Evolutionary conservation across 257 asterid species (phyloP).

Genomic region (Gentiana straminea): DNA sequence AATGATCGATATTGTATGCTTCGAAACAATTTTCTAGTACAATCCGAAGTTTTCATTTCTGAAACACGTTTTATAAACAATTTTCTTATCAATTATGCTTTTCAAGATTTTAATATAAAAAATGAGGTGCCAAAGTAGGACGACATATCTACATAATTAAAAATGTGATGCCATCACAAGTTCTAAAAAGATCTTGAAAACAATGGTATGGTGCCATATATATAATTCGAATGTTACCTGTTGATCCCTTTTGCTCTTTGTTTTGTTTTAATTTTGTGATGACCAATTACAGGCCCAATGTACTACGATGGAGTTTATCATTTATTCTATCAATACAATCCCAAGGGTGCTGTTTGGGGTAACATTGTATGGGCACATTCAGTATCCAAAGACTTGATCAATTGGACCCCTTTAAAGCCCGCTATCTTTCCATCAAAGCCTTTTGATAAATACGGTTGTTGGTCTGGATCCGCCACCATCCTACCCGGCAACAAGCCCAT

Average conservation of each 20-base stretch:
- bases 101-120: background rate
- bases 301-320: conserved; percentile 63
- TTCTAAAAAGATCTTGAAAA: too few species aligned
- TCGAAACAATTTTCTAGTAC: too few species aligned
- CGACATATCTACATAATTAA: too few species aligned
- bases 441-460: conserved; percentile 61
- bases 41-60: too few species aligned
- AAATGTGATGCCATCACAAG: too few species aligned
- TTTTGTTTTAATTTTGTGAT: background rate
- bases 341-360: conserved; percentile 69
- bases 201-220: too few species aligned
- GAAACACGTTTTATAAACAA: too few species aligned
- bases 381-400: conserved; percentile 52
- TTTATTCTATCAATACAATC: conserved; percentile 70
- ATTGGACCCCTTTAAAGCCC: conserved; percentile 36
- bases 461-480: conserved; percentile 80
- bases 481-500: conserved; percentile 59
- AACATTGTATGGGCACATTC: conserved; percentile 82
- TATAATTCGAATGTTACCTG: background rate
- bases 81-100: too few species aligned
- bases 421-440: conserved; percentile 55
- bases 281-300: conserved; percentile 45
- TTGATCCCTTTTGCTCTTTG: background rate
- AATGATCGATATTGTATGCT: too few species aligned
- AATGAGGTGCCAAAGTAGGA: too few species aligned